phyloP scores from a whole-genome alignment of 345 rosid species.

The Passiflora organensis region DNA sequence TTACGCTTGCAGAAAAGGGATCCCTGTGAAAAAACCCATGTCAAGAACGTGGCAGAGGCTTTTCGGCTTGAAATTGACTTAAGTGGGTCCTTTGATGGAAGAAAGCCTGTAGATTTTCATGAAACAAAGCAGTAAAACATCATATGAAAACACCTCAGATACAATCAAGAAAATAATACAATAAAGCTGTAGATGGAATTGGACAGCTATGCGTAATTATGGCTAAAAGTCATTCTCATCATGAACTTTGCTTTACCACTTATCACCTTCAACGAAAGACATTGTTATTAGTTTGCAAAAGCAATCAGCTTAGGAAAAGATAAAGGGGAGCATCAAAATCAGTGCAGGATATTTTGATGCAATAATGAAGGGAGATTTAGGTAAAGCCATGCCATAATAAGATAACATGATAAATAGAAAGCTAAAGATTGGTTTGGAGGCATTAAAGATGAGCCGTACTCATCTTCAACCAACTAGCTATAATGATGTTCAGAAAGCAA shows the following conservation, averaged over 20 bases:
- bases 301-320: not conserved
- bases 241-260: not conserved
- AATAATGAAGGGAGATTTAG: slow-evolving; percentile 25
- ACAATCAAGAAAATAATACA: slow-evolving; percentile 2
- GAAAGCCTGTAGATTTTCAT: slow-evolving; percentile 45
- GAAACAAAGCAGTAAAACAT: not conserved
- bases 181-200: slow-evolving; percentile 4
- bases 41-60: slow-evolving; percentile 27
- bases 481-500: too few species aligned
- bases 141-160: slow-evolving; percentile 9
- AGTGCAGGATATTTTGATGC: slow-evolving; percentile 4
- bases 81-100: slow-evolving; percentile 62
- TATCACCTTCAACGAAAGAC: not conserved
- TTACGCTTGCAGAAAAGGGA: slow-evolving; percentile 40
- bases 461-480: slow-evolving; percentile 14
- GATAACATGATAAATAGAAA: slow-evolving; percentile 25
- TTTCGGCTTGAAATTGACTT: slow-evolving; percentile 36
- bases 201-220: slow-evolving; percentile 10
- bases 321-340: slow-evolving; percentile 3
- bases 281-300: not conserved
- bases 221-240: slow-evolving; percentile 7
- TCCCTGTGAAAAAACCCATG: slow-evolving; percentile 47
- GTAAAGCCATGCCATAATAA: slow-evolving; percentile 36
- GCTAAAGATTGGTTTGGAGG: slow-evolving; percentile 15
- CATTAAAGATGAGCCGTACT: slow-evolving; percentile 10